Percentiles rank a stretch among this genome's conserved stretches.
These are phyloP conservation scores for Asclepias syriaca DNA, from an alignment of 257 asterid genomes.

Conservation along the genomic window DNA sequence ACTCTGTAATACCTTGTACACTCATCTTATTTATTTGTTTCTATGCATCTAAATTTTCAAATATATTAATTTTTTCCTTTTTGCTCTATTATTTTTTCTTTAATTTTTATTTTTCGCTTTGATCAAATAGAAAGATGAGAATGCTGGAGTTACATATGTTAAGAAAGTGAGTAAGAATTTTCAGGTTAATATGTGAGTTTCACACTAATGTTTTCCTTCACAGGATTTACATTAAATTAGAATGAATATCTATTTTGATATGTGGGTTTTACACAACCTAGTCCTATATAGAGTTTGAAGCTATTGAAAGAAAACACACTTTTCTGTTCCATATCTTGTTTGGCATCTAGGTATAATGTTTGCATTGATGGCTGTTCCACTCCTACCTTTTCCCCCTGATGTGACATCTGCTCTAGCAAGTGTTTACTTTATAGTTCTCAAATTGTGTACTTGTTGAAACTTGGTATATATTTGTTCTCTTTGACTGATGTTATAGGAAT, in stretches of 20 bases:
- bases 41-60: not conserved
- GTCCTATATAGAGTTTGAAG: not conserved
- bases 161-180: conserved; percentile 7
- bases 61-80: not conserved
- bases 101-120: not conserved
- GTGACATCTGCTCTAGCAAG: not conserved
- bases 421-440: not conserved
- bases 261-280: not conserved
- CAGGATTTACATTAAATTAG: not conserved
- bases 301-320: not conserved
- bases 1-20: conserved; percentile 5
- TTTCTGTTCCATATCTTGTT: not conserved
- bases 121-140: not conserved
- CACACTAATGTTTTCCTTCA: not conserved
- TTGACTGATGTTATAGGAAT: not conserved
- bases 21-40: not conserved
- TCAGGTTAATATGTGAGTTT: not conserved
- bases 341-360: not conserved
- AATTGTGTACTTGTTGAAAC: not conserved
- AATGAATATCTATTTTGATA: not conserved
- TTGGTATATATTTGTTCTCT: not conserved
- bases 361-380: not conserved
- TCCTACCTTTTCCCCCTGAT: not conserved
- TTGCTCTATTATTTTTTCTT: not conserved
- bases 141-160: not conserved